Conservation (phyloP, 169 alveolate species). For the Fabrea salina region DNA sequence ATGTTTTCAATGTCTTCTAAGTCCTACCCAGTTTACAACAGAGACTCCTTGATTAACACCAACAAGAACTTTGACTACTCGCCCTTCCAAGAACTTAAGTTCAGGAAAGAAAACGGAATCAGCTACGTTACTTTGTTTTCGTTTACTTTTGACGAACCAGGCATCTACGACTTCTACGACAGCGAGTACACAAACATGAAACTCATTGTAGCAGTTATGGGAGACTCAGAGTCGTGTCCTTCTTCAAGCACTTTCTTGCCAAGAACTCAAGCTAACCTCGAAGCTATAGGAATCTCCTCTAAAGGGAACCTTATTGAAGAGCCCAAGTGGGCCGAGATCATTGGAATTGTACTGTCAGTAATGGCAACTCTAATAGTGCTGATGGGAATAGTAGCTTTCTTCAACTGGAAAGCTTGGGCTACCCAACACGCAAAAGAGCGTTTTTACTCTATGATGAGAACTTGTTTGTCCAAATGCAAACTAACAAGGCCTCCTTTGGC, state of each 20-base stretch:
- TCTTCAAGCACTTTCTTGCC: slow-evolving; percentile 32
- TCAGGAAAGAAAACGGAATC: neutral
- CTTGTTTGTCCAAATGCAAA: neutral
- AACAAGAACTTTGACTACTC: slow-evolving; percentile 73
- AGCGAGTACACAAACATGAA: slow-evolving; percentile 23
- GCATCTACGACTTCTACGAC: slow-evolving; percentile 53
- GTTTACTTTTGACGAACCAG: slow-evolving; percentile 48
- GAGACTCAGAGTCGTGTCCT: slow-evolving; percentile 37
- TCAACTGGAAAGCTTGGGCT: slow-evolving; percentile 54
- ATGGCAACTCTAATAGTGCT: slow-evolving; percentile 26
- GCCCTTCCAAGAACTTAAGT: slow-evolving; percentile 42
- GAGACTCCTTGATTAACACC: slow-evolving; percentile 64
- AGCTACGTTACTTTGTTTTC: slow-evolving; percentile 36
- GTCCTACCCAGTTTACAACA: slow-evolving; percentile 65
- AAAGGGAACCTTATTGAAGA: slow-evolving; percentile 34
- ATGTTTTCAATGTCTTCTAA: slow-evolving; percentile 35
- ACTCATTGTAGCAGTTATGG: slow-evolving; percentile 39
- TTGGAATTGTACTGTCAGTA: slow-evolving; percentile 22
- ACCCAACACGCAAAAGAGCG: neutral
- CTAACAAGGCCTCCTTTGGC: neutral
- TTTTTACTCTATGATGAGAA: neutral
- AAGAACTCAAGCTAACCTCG: slow-evolving; percentile 26
- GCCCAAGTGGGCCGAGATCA: slow-evolving; percentile 40
- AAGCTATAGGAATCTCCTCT: slow-evolving; percentile 35
- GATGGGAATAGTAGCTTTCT: slow-evolving; percentile 39